Base-by-base conservation (phyloP, 2,329 filamentous ascomycete genomes). In the Colletotrichum sp. region DNA sequence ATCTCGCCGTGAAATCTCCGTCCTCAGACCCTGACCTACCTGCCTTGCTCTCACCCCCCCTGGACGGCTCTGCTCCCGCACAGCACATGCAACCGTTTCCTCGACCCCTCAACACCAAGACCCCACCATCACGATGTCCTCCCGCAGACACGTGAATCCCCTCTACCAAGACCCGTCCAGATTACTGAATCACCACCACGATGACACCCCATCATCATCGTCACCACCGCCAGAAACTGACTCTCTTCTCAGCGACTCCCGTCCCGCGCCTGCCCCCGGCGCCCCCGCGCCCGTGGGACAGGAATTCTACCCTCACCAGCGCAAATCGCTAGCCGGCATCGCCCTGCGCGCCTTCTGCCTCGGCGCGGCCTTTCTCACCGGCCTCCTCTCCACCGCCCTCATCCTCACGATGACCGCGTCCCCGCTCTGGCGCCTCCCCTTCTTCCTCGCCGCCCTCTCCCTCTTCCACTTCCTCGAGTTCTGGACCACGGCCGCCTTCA, bases 401-500 rank as follows among this genome's bases (percentile, higher is more conserved):
- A 79, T 86, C 70, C 79, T 88, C 15, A 18, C 83, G 56, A 79
- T 83, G 72, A 86, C 86, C 7, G 76, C 83, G 16, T 87, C 85
- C 39, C 88, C 90, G 27, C 84, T 90, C 71, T 93, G 92, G 92
- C 91, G 92, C 72, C 83, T 90, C 9, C 90, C 91, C 34, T 92
- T 93, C 83, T 96, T 96, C 86, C 81, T 94, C 64, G 86, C 87
- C 67, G 87, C 92, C 16, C 92, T 98, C 64, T 90, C 93, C 30
- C 80, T 94, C 34, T 98, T 98, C 86, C 97, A 99, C 88, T 98
- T 98, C 86, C 93, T 98, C 84, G 97, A 99, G 86, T 99, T 96
- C 88, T 98, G 93, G 89, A 95, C 93, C 36, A 98, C 96, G 0
- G 96, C 96, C 10, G 88, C 89, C 71, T 95, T 94, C 86, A 98